These are phyloP conservation scores for Geotrichum europaeum DNA, from an alignment of 1,139 yeast species.

Conservation along the genomic window DNA sequence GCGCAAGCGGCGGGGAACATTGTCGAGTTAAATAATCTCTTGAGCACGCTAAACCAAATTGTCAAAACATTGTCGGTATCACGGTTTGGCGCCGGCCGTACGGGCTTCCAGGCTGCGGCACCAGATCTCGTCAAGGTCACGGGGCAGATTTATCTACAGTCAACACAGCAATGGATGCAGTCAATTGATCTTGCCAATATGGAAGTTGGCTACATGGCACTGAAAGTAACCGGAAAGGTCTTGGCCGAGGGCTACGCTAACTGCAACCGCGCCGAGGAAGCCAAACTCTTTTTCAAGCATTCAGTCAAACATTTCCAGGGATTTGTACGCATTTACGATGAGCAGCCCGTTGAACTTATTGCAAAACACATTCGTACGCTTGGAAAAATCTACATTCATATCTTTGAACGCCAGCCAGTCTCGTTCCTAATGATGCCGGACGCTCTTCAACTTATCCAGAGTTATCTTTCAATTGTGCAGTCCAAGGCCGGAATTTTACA, in stretches of 20 bases:
- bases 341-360: constrained; percentile 46
- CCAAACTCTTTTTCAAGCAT: constrained; percentile 53
- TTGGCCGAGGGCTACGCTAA: constrained; percentile 72
- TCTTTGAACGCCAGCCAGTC: constrained; percentile 57
- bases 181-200: constrained; percentile 37
- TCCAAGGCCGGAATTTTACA: constrained; percentile 59
- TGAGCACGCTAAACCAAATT: constrained; percentile 67
- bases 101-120: constrained; percentile 68
- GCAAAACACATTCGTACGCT: constrained; percentile 71
- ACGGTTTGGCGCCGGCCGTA: constrained; percentile 74
- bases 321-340: constrained; percentile 50
- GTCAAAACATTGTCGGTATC: constrained; percentile 69
- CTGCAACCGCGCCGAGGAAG: constrained; percentile 54
- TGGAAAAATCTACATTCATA: constrained; percentile 61
- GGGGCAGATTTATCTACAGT: constrained; percentile 51
- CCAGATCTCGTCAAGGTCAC: constrained; percentile 56
- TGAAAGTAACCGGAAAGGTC: constrained; percentile 68
- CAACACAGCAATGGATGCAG: constrained; percentile 58
- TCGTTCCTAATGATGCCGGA: constrained; percentile 65
- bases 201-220: constrained; percentile 69
- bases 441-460: constrained; percentile 52
- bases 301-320: constrained; percentile 57
- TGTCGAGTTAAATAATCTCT: constrained; percentile 52
- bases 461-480: constrained; percentile 54
- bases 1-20: constrained; percentile 41